Evolutionary conservation across 1,284 basidiomycete species (phyloP).

Genomic region (Ustilago tritici): DNA sequence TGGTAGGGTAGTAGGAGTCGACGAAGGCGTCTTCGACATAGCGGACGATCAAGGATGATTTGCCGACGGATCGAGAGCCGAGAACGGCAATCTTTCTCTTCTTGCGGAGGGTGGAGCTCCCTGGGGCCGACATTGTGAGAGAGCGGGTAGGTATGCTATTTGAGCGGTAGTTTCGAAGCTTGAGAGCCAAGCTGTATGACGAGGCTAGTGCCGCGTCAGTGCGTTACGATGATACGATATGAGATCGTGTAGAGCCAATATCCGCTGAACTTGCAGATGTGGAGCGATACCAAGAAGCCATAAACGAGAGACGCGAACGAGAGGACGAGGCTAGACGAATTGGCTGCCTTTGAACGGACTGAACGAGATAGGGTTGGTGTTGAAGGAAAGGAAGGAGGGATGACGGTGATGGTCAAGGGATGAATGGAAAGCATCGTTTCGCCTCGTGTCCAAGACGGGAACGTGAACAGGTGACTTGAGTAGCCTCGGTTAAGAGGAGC

Average conservation of each 20-base stretch:
- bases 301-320: not conserved
- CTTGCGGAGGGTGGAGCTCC: constrained; percentile 58
- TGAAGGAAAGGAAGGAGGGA: not conserved
- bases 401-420: not conserved
- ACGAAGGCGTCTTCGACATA: constrained; percentile 72
- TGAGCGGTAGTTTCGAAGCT: not conserved
- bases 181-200: not conserved
- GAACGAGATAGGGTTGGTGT: not conserved
- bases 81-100: constrained; percentile 69
- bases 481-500: not conserved
- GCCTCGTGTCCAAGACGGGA: not conserved
- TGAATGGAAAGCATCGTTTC: not conserved
- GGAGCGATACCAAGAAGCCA: not conserved
- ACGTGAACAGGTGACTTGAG: constrained; percentile 6
- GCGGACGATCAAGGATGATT: constrained; percentile 77
- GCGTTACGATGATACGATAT: not conserved
- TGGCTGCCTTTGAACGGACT: not conserved
- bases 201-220: not conserved
- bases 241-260: constrained; percentile 2
- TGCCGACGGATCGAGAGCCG: constrained; percentile 71
- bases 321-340: not conserved
- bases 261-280: not conserved
- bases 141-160: not conserved
- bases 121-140: constrained; percentile 40
- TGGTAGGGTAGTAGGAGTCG: constrained; percentile 92